A percentile compares a stretch with the other conserved stretches of the same genome.
Conservation (phyloP, 148 eudicot genomes). For the Silene latifolia region DNA sequence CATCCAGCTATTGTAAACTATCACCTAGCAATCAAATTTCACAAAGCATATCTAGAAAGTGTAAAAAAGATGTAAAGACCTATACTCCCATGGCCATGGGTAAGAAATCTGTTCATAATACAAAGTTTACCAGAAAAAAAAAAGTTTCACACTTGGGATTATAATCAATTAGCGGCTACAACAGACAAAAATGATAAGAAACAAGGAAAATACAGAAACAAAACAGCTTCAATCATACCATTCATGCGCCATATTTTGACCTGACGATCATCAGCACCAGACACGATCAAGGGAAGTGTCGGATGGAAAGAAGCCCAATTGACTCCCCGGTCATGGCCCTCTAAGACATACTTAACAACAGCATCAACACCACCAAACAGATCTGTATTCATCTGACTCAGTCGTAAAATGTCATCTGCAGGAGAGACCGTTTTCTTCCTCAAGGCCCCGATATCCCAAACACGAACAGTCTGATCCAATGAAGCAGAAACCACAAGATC, state of each 20-base stretch:
- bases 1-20: neutral
- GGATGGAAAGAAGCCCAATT: constrained; percentile 98
- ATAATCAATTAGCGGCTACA: neutral
- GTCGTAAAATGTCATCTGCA: constrained; percentile 77
- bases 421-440: constrained; percentile 87
- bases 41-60: neutral
- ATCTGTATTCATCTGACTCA: constrained; percentile 89
- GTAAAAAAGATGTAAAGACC: neutral
- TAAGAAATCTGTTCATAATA: neutral
- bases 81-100: neutral
- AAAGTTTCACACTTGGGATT: neutral
- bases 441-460: constrained; percentile 86
- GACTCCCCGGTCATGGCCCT: constrained; percentile 98
- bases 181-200: neutral
- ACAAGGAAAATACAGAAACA: neutral
- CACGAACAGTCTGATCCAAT: constrained; percentile 87
- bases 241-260: constrained; percentile 86
- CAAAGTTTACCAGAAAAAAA: neutral
- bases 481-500: constrained; percentile 97
- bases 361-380: constrained; percentile 83
- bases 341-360: constrained; percentile 79
- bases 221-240: constrained; percentile 36
- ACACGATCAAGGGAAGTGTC: constrained; percentile 65
- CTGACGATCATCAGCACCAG: constrained; percentile 86
- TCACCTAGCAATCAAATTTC: neutral